Evolutionary conservation across 768 basidiomycete species (phyloP).

Genomic region (Termitomyces bulborhizus): DNA sequence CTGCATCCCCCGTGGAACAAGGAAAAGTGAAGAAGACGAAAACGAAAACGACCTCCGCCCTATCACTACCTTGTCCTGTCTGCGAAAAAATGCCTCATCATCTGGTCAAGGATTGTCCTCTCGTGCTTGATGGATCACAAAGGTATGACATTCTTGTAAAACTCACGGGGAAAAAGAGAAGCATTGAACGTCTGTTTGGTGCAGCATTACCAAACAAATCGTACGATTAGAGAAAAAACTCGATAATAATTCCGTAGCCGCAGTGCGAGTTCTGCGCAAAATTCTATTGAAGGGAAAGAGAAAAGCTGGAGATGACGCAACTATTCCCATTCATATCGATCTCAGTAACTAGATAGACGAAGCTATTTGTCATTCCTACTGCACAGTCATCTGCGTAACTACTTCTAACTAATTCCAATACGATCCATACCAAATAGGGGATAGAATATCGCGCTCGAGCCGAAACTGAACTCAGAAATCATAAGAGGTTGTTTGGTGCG

Average conservation of each 20-base stretch:
- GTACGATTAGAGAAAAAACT: conserved; percentile 35
- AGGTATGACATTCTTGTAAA: conserved; percentile 31
- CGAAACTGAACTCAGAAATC: not conserved
- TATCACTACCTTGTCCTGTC: conserved; percentile 34
- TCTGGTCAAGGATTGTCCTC: conserved; percentile 48
- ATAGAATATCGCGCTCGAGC: no score
- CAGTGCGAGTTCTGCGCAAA: conserved; percentile 31
- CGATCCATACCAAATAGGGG: no score
- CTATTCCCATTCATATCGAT: conserved; percentile 11
- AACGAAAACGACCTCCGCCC: conserved; percentile 3
- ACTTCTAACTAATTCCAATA: no score
- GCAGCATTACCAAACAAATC: conserved; percentile 39
- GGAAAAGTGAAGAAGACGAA: conserved; percentile 29
- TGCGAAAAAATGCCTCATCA: conserved; percentile 35
- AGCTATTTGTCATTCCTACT: not conserved
- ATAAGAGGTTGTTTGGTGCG: not conserved
- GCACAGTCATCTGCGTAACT: not conserved
- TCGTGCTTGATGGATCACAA: conserved; percentile 42
- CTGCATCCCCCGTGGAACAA: conserved; percentile 22
- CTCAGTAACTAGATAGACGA: conserved; percentile 10
- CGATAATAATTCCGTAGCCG: conserved; percentile 27
- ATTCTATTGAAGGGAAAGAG: conserved; percentile 31
- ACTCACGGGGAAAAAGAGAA: not conserved
- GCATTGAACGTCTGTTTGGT: not conserved
- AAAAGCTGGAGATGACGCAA: conserved; percentile 16